Percentiles rank a stretch among this genome's conserved stretches.
Evolutionary conservation across 2,329 filamentous ascomycete genomes (phyloP).

Genomic region (Cytospora mali): DNA sequence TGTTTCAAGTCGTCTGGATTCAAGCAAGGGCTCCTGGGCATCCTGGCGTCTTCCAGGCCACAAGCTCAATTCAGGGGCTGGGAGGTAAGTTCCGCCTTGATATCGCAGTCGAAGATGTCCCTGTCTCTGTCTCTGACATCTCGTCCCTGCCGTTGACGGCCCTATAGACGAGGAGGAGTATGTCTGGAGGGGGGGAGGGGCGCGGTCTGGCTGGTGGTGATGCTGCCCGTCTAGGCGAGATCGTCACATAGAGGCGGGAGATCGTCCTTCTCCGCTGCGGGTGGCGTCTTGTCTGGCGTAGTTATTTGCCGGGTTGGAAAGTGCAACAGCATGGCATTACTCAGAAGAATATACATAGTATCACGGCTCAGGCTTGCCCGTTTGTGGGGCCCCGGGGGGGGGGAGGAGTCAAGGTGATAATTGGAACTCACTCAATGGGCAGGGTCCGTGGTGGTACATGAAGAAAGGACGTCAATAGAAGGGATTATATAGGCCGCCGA

Average conservation of each 20-base stretch:
- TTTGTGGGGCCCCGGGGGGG: too few species aligned
- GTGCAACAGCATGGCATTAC: slow-evolving; percentile 37
- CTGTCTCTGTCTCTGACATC: too few species aligned
- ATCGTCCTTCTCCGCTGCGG: slow-evolving; percentile 39
- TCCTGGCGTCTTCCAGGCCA: background rate
- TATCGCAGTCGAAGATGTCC: slow-evolving; percentile 60
- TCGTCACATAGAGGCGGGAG: slow-evolving; percentile 52
- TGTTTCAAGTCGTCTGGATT: background rate
- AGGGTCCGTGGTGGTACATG: too few species aligned
- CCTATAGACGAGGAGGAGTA: slow-evolving; percentile 29
- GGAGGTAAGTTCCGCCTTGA: slow-evolving; percentile 61
- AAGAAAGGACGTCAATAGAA: too few species aligned
- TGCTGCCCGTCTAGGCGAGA: slow-evolving; percentile 30
- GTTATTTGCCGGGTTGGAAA: slow-evolving; percentile 37
- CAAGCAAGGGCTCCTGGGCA: background rate
- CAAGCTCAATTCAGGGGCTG: slow-evolving; percentile 38
- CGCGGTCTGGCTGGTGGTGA: slow-evolving; percentile 29
- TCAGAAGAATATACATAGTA: slow-evolving; percentile 29
- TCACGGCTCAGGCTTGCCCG: slow-evolving; percentile 32
- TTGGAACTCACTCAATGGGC: too few species aligned
- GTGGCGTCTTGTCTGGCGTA: slow-evolving; percentile 36
- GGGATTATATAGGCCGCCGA: background rate
- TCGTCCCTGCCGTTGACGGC: slow-evolving; percentile 51
- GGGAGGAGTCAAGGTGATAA: too few species aligned
- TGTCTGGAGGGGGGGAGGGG: slow-evolving; percentile 33